Conservation (phyloP, 2,329 filamentous ascomycete species). For the Fusarium vanettenii region DNA sequence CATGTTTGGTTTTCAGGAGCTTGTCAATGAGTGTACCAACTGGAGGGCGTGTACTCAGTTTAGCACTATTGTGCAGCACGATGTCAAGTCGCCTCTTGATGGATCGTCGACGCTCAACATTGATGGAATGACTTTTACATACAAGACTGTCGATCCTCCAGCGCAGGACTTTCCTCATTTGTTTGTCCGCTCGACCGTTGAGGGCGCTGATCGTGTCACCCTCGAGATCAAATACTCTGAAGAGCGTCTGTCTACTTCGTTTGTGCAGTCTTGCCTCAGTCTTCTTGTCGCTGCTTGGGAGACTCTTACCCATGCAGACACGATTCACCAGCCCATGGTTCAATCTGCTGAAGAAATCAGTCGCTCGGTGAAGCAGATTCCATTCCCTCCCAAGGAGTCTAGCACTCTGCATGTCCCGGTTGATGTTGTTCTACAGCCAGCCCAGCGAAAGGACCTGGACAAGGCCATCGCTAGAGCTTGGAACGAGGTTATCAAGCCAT, state of each 20-base stretch:
- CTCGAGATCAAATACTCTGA: constrained; percentile 60
- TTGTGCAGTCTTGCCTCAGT: constrained; percentile 58
- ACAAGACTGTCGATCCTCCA: constrained; percentile 54
- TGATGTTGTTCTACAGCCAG: constrained; percentile 48
- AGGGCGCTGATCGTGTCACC: constrained; percentile 51
- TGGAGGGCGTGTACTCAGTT: constrained; percentile 67
- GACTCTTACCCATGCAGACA: constrained; percentile 58
- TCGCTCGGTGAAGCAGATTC: constrained; percentile 54
- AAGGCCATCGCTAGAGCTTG: constrained; percentile 57
- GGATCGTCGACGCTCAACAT: constrained; percentile 58
- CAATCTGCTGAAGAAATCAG: constrained; percentile 56
- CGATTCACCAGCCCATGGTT: constrained; percentile 58
- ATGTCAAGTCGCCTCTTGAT: constrained; percentile 44
- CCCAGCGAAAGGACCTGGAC: constrained; percentile 56
- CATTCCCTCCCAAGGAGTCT: constrained; percentile 46
- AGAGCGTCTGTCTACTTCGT: constrained; percentile 53
- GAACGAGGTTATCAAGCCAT: constrained; percentile 57
- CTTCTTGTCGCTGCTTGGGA: constrained; percentile 59
- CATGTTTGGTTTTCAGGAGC: constrained; percentile 62
- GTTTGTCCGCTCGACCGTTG: constrained; percentile 56
- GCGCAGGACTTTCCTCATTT: constrained; percentile 58
- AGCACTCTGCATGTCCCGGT: constrained; percentile 29
- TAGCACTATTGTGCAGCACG: constrained; percentile 66
- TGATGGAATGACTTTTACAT: constrained; percentile 58
- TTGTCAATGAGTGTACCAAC: constrained; percentile 64